These are phyloP conservation scores for Entonaema liquescens DNA, from an alignment of 495 filamentous ascomycete species.

Conservation along the genomic window DNA sequence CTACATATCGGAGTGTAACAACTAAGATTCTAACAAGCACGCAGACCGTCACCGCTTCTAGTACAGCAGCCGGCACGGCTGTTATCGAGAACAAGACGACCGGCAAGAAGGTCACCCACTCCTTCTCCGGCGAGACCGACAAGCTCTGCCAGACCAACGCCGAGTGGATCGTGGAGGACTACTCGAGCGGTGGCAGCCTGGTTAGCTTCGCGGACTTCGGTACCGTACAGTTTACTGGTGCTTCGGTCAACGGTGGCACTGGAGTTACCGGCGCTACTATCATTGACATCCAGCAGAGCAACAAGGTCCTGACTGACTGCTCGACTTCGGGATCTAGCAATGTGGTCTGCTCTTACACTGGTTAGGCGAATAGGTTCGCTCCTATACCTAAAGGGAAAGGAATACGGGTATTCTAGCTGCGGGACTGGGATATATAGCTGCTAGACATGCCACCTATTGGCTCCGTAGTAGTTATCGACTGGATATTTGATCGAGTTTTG, in stretches of 20 bases:
- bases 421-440: neutral
- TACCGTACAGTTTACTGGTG: slow-evolving; percentile 58
- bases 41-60: slow-evolving; percentile 57
- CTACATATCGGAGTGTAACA: neutral
- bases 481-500: neutral
- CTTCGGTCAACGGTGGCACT: slow-evolving; percentile 46
- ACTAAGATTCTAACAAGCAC: neutral
- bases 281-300: slow-evolving; percentile 62
- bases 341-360: slow-evolving; percentile 44
- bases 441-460: neutral
- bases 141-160: slow-evolving; percentile 60
- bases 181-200: slow-evolving; percentile 54
- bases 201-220: slow-evolving; percentile 66
- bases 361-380: slow-evolving; percentile 4
- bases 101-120: slow-evolving; percentile 63
- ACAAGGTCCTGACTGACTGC: slow-evolving; percentile 58
- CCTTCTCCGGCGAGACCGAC: slow-evolving; percentile 50
- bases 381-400: neutral
- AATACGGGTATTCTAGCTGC: neutral
- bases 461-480: neutral
- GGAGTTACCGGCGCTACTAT: slow-evolving; percentile 56
- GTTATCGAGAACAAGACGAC: slow-evolving; percentile 64
- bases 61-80: slow-evolving; percentile 60
- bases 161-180: slow-evolving; percentile 75
- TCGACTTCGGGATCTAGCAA: slow-evolving; percentile 50